phyloP scores from a whole-genome alignment of 2,329 filamentous ascomycete genomes.

The Epicoccum sorghinum region DNA sequence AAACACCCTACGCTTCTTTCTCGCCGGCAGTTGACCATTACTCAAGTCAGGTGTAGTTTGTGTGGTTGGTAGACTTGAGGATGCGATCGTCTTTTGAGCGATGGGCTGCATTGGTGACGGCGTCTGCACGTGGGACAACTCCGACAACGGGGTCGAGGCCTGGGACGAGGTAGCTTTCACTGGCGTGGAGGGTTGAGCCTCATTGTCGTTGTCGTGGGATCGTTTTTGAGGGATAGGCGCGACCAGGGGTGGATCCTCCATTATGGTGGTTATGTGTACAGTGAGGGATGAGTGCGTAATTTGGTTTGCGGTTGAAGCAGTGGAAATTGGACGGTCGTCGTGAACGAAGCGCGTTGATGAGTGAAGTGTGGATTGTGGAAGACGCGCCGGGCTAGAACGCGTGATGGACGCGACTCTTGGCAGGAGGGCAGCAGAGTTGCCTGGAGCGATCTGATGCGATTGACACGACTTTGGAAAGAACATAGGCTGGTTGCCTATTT shows the following conservation, averaged over 20 bases:
- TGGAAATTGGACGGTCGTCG: background rate
- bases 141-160: constrained; percentile 39
- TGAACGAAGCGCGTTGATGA: background rate
- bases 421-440: constrained; percentile 4
- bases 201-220: constrained; percentile 37
- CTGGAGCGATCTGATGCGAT: constrained; percentile 15
- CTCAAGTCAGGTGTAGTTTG: constrained; percentile 6
- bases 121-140: constrained; percentile 40
- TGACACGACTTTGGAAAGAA: constrained; percentile 16
- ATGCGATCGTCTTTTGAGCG: constrained; percentile 23
- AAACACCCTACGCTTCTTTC: constrained; percentile 53
- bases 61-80: constrained; percentile 14
- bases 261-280: constrained; percentile 15
- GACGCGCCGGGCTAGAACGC: background rate
- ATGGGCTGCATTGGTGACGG: constrained; percentile 36
- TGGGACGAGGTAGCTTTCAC: constrained; percentile 33
- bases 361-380: background rate
- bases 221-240: constrained; percentile 39
- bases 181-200: constrained; percentile 36
- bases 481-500: constrained; percentile 24
- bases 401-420: constrained; percentile 29
- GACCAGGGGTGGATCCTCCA: constrained; percentile 36
- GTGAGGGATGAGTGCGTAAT: background rate
- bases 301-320: background rate
- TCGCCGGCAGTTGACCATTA: constrained; percentile 43